A percentile compares a stretch with the other conserved stretches of the same genome.
phyloP scores from a whole-genome alignment of 108 stramenopile species.

The Aurantiochytrium sp. region DNA sequence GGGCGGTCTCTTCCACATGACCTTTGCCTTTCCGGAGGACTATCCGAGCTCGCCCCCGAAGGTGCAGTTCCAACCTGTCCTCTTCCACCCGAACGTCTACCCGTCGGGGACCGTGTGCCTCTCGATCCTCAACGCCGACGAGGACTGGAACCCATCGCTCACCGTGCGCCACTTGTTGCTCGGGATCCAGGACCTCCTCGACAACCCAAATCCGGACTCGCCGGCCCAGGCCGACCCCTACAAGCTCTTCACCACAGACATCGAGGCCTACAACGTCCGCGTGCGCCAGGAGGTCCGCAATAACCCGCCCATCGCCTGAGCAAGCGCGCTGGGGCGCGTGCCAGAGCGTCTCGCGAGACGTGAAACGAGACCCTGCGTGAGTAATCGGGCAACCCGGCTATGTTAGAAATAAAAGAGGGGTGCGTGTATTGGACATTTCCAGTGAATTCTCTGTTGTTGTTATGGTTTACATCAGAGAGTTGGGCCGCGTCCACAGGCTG shows the following conservation, averaged over 20 bases:
- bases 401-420: too few species aligned
- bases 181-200: slow-evolving; percentile 94
- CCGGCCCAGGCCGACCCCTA: slow-evolving; percentile 61
- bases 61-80: slow-evolving; percentile 82
- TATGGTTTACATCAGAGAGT: too few species aligned
- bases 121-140: slow-evolving; percentile 93
- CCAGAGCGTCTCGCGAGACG: too few species aligned
- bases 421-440: too few species aligned
- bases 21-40: slow-evolving; percentile 90
- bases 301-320: slow-evolving; percentile 32
- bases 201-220: slow-evolving; percentile 71
- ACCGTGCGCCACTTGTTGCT: slow-evolving; percentile 91
- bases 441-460: too few species aligned
- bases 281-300: slow-evolving; percentile 41
- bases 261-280: slow-evolving; percentile 45
- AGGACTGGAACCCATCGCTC: slow-evolving; percentile 97
- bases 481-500: too few species aligned
- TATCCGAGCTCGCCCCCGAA: slow-evolving; percentile 97
- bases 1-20: slow-evolving; percentile 89
- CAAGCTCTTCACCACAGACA: slow-evolving; percentile 47
- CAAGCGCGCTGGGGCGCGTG: too few species aligned
- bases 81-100: slow-evolving; percentile 83
- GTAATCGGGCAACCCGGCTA: too few species aligned
- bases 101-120: slow-evolving; percentile 94
- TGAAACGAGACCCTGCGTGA: too few species aligned